These are phyloP conservation scores for Pythium volutum DNA, from an alignment of 352 stramenopile genomes.

Conservation along the genomic window DNA sequence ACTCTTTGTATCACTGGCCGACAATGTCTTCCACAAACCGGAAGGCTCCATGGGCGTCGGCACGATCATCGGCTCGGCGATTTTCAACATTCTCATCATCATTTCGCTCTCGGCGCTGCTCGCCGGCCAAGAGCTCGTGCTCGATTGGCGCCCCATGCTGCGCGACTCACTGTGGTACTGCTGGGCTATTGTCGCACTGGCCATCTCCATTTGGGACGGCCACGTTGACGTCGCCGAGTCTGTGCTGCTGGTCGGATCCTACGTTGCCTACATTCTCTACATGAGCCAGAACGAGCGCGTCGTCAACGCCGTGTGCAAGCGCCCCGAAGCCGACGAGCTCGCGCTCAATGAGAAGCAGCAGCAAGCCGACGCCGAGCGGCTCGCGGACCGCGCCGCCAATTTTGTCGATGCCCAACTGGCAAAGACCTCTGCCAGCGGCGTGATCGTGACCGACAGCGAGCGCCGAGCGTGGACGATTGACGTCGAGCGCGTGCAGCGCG, in stretches of 20 bases:
- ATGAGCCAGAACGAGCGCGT: slow-evolving; percentile 69
- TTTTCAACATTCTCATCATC: slow-evolving; percentile 89
- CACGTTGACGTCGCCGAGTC: slow-evolving; percentile 59
- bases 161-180: slow-evolving; percentile 82
- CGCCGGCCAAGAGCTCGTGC: slow-evolving; percentile 48
- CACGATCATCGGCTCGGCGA: slow-evolving; percentile 84
- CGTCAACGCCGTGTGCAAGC: slow-evolving; percentile 55
- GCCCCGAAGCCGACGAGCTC: slow-evolving; percentile 29
- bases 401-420: slow-evolving; percentile 16
- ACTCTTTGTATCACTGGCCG: slow-evolving; percentile 72
- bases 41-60: slow-evolving; percentile 64
- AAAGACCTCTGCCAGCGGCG: background rate
- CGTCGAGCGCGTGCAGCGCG: slow-evolving; percentile 25
- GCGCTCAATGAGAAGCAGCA: slow-evolving; percentile 12
- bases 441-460: slow-evolving; percentile 10
- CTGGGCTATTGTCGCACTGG: slow-evolving; percentile 52
- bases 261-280: slow-evolving; percentile 70
- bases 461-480: slow-evolving; percentile 35
- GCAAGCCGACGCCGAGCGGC: slow-evolving; percentile 15
- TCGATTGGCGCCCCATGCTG: slow-evolving; percentile 77
- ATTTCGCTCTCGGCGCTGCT: slow-evolving; percentile 76
- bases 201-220: slow-evolving; percentile 59
- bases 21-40: slow-evolving; percentile 76
- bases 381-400: slow-evolving; percentile 20
- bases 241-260: slow-evolving; percentile 59